Evolutionary conservation across 345 rosid genomes (phyloP), one percentile per base, ranked within the genome.

Genomic region (Aurinia saxatilis): DNA sequence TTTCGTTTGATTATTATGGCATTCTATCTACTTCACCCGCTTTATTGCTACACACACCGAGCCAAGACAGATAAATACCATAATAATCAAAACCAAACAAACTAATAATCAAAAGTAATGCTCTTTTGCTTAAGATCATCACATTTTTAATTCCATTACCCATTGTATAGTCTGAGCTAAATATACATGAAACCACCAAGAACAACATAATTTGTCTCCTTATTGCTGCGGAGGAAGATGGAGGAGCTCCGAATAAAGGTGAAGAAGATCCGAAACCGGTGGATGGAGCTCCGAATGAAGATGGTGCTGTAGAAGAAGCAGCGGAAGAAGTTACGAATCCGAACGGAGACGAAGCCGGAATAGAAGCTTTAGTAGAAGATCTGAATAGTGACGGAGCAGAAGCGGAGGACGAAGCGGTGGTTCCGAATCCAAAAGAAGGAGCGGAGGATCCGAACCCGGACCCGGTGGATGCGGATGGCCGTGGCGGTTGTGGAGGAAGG

Each of bases 1-100:
- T n/a, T n/a, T n/a, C n/a, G n/a, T n/a, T n/a, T n/a, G n/a, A n/a
- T n/a, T n/a, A n/a, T n/a, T n/a, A n/a, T n/a, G n/a, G n/a, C n/a
- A n/a, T n/a, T n/a, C 48, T 71, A 17, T 64, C 75, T 17, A 6
- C 42, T 64, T 71, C 75, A 42, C 48, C n/a, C 2, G 60, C 70
- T 8, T 60, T 56, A 36, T 71, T 21, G 77, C 81, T 12, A 77
- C 58, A 53, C 59, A 81, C 70, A 81, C 27, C n/a, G 15, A 60
- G 16, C 21, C 16, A 17, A 55, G 16, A 29, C 9, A 18, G 8
- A 33, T 0, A 19, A 39, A n/a, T 17, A 18, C 7, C 29, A 60
- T n/a, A 4, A 50, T 23, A 14, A 15, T 31, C 3, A 54, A 55
- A 46, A 62, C 36, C 44, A 38, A 0, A 35, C 0, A 34, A 29